Evolutionary conservation across 2,329 filamentous ascomycete species (phyloP), one percentile per base, ranked within the genome.

Genomic region (Hypocreales sp.): DNA sequence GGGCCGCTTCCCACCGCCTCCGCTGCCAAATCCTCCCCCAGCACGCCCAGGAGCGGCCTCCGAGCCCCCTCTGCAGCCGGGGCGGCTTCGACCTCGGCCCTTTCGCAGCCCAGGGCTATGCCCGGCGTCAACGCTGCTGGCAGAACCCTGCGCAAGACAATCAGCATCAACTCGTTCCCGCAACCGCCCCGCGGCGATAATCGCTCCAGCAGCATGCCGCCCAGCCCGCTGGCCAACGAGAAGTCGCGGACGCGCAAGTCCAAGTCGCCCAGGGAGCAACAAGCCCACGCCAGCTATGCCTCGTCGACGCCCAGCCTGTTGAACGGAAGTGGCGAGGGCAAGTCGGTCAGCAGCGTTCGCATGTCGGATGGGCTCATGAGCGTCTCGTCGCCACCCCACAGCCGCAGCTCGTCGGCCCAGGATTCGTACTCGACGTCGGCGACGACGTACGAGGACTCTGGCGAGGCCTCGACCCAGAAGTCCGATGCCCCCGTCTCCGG

Each of bases 141-240:
- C 15, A 86, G 76, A 50, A 72, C 75, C 2, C 54, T 94, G 30
- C 73, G 84, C 35, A 92, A 92, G 54, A 80, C 80, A 1, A 78
- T 92, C 44, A 94, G 86, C 61, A 92, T 94, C 45, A 87, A 86
- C 46, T 77, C 83, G 1, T 94, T 95, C 45, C 87, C 87, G 17
- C 80, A 92, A 37, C 87, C 87, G 10, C 87, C 87, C 10, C 75
- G 75, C 39, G 70, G 73, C 25, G 64, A 67, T 29, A 63, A 55
- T 29, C 64, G 67, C 37, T 55, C 61, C 25, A 58, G 58, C 40
- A 83, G 65, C 53, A 58, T 72, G 31, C 80, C 69, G 27, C 70
- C 64, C 29, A 69, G 69, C 52, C 72, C 65, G 35, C 52, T 75
- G 24, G 63, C 66, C 12, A 58, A 53, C 32, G 69, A 67, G 22